Base-by-base conservation (phyloP, 2,329 filamentous ascomycete genomes). In the Cordyceps tenuipes region DNA sequence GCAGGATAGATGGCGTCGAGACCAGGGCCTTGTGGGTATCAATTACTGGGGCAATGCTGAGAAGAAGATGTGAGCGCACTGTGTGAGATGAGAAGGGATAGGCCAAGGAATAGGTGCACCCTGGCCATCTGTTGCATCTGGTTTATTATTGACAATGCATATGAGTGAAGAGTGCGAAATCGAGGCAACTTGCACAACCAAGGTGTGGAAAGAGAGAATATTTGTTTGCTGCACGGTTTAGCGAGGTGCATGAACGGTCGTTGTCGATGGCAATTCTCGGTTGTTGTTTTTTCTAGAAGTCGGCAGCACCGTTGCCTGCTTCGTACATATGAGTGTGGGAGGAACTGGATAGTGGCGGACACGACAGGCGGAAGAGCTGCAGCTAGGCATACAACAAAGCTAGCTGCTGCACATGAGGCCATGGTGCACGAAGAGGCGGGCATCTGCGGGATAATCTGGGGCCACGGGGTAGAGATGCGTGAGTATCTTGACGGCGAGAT, bases 11-110 rank as follows among this genome's bases (percentile, higher is more conserved):
- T 54, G 49, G 57, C 54, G 57, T 49, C 31, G n/a, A 48, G 44
- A 44, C 57, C 29, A 50, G 50, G 49, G 44, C 56, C 48, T 50
- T 36, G 57, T 59, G 57, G 57, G 19, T 39, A 59, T 47, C 15
- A 47, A 36, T 59, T 39, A 59, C 17, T 52, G 48, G 57, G 57
- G 49, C 57, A 29, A 19, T 49, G 39, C 57, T 59, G 53, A 53
- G 52, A 53, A 53, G 48, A 53, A 53, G 48, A 47, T 36, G 49
- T 52, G 48, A 59, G 57, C 41, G 57, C 57, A 59, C 57, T 59
- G 56, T 59, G 56, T 48, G 41, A 46, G 48, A 52, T 59, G 57
- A 51, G 57, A 59, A 47, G 39, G 19, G 56, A 57, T 34, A 56
- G 43, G n/a, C 5, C n/a, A 39, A 41, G 26, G 43, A 57, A 9